phyloP scores from a whole-genome alignment of 1,284 basidiomycete species.

The Coniferiporia sulphurascens region DNA sequence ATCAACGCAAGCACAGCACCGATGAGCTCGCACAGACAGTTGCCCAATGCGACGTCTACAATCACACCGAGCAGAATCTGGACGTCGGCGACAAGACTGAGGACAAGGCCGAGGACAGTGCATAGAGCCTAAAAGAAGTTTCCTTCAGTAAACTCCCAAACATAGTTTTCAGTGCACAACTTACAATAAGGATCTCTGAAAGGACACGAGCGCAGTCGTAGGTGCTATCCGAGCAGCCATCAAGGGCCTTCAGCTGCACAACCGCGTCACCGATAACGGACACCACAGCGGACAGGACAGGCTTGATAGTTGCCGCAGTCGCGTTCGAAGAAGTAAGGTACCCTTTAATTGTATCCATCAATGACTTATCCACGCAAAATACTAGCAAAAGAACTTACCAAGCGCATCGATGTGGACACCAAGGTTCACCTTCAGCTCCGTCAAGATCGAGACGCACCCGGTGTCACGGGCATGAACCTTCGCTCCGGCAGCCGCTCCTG shows the following conservation, averaged over 20 bases:
- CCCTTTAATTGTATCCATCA: not conserved
- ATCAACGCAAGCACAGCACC: conserved; percentile 7
- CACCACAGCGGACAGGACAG: not conserved
- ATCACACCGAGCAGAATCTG: conserved; percentile 10
- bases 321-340: not conserved
- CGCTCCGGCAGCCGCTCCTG: too few species aligned
- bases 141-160: not conserved
- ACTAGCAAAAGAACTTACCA: not conserved
- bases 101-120: conserved; percentile 15
- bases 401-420: not conserved
- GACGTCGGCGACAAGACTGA: conserved; percentile 7
- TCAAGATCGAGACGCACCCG: not conserved
- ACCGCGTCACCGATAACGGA: conserved; percentile 1
- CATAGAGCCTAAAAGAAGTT: not conserved
- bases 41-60: conserved; percentile 12
- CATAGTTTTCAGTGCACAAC: not conserved
- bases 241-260: conserved; percentile 2
- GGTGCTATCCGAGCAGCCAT: not conserved
- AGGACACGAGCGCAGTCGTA: not conserved
- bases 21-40: conserved; percentile 16
- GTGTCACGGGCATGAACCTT: not conserved
- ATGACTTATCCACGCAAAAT: too few species aligned
- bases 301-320: not conserved
- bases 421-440: conserved; percentile 1
- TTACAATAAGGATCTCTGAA: conserved; percentile 1